Conservation (phyloP, 805 yeast genomes). For the Yarrowia sp. region DNA sequence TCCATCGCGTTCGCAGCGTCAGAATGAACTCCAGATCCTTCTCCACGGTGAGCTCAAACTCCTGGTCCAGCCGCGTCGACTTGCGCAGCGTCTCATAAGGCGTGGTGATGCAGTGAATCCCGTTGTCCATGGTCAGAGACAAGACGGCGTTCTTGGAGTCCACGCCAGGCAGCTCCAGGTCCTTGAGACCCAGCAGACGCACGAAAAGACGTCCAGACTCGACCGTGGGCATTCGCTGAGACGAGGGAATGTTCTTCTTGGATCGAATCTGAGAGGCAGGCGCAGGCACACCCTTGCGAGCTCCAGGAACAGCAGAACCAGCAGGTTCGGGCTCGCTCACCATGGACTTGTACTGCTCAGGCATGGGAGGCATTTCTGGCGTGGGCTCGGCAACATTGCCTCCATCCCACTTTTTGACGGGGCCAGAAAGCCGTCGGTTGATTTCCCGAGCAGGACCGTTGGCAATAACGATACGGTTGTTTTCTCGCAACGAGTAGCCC, state of each 20-base stretch:
- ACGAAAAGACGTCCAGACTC: conserved; percentile 33
- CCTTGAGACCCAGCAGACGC: conserved; percentile 30
- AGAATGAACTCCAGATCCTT: conserved; percentile 60
- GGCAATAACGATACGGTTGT: conserved; percentile 30
- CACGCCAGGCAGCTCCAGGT: conserved; percentile 46
- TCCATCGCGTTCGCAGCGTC: conserved; percentile 46
- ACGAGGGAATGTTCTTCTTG: conserved; percentile 13
- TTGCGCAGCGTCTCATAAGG: conserved; percentile 40
- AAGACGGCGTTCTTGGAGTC: conserved; percentile 46
- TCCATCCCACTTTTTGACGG: conserved; percentile 8
- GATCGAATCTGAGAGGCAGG: not conserved
- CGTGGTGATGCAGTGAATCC: conserved; percentile 71
- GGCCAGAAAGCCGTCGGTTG: conserved; percentile 8
- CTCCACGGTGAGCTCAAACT: conserved; percentile 71
- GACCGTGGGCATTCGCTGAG: conserved; percentile 22
- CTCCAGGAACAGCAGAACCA: not conserved
- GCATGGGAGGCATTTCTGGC: conserved; percentile 10
- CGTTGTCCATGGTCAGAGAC: conserved; percentile 62
- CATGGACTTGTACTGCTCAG: conserved; percentile 11
- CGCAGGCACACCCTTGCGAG: not conserved
- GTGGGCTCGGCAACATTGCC: conserved; percentile 1
- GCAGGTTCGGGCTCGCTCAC: not conserved
- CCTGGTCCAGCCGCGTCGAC: conserved; percentile 53
- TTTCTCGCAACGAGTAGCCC: conserved; percentile 32
- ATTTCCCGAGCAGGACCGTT: conserved; percentile 25